These are phyloP conservation scores for Puccinellia tenuiflora DNA, from an alignment of 176 grass and related monocot species.

Conservation along the genomic window DNA sequence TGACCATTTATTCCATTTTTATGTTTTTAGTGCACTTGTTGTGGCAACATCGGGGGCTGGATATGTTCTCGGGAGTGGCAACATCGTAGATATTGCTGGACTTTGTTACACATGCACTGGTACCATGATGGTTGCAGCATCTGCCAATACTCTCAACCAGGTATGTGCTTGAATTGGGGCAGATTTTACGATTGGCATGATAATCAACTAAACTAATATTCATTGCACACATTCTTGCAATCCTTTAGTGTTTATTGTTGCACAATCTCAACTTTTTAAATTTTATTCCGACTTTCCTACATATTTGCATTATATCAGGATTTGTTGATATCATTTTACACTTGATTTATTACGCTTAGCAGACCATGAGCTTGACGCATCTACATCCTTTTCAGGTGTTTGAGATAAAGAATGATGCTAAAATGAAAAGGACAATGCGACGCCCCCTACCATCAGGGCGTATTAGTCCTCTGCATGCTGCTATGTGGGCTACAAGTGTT, in stretches of 20 bases:
- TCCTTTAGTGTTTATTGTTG: neutral
- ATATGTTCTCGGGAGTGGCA: constrained; percentile 86
- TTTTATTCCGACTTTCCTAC: neutral
- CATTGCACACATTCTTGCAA: neutral
- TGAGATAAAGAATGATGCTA: constrained; percentile 89
- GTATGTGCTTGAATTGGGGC: constrained; percentile 11
- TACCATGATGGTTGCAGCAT: constrained; percentile 99
- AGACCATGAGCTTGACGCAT: neutral
- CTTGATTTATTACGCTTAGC: neutral
- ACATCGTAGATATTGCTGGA: constrained; percentile 58
- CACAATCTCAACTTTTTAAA: neutral
- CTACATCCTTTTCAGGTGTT: constrained; percentile 43
- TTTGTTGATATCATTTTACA: neutral
- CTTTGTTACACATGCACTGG: constrained; percentile 89
- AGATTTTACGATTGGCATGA: neutral
- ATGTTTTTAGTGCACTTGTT: constrained; percentile 71
- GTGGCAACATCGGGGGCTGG: constrained; percentile 95
- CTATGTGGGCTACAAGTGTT: constrained; percentile 87
- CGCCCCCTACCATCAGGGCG: constrained; percentile 83
- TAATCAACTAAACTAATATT: constrained; percentile 8
- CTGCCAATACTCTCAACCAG: constrained; percentile 94
- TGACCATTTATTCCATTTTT: neutral
- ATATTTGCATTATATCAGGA: constrained; percentile 6
- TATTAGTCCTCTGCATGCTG: constrained; percentile 72
- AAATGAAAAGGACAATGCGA: constrained; percentile 86